These are phyloP conservation scores for Fraxinus nigra DNA, from an alignment of 305 asterid species.

Conservation along the genomic window DNA sequence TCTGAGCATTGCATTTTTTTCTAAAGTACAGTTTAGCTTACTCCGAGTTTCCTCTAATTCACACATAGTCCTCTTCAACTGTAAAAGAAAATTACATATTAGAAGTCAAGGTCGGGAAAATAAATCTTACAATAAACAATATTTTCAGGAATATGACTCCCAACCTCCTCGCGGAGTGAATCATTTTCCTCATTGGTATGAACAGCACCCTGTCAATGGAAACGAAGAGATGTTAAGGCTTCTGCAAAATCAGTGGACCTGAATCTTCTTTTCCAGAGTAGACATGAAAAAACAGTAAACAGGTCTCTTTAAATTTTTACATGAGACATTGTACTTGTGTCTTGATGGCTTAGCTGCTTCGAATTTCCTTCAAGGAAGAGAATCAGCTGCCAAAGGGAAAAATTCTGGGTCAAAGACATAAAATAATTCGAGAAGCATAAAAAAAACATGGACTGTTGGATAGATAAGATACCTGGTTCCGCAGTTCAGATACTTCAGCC, in stretches of 20 bases:
- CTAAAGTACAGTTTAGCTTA: slow-evolving; percentile 58
- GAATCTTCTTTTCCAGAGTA: slow-evolving; percentile 11
- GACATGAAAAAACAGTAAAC: slow-evolving; percentile 10
- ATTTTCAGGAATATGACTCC: slow-evolving; percentile 20
- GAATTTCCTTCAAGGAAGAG: slow-evolving; percentile 53
- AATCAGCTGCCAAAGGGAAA: slow-evolving; percentile 48
- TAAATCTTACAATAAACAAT: slow-evolving; percentile 1
- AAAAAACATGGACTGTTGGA: slow-evolving; percentile 13
- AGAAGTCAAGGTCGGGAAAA: slow-evolving; percentile 23
- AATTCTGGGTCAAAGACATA: slow-evolving; percentile 11
- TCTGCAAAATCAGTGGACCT: slow-evolving; percentile 17
- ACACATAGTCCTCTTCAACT: slow-evolving; percentile 59
- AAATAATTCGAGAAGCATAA: slow-evolving; percentile 9
- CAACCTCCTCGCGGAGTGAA: slow-evolving; percentile 59
- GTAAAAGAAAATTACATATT: slow-evolving; percentile 26
- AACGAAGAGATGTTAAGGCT: slow-evolving; percentile 19
- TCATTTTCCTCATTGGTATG: slow-evolving; percentile 36
- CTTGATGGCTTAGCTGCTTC: slow-evolving; percentile 48
- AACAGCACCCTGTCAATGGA: slow-evolving; percentile 43
- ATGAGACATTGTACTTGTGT: slow-evolving; percentile 34
- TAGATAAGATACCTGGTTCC: slow-evolving; percentile 61
- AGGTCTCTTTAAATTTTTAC: slow-evolving; percentile 27
- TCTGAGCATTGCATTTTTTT: slow-evolving; percentile 70
- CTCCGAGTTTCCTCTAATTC: slow-evolving; percentile 71
- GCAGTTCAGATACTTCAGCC: slow-evolving; percentile 73